Evolutionary conservation across 768 basidiomycete genomes (phyloP), one percentile per base, ranked within the genome.

Genomic region (Leccinum uliginosum): DNA sequence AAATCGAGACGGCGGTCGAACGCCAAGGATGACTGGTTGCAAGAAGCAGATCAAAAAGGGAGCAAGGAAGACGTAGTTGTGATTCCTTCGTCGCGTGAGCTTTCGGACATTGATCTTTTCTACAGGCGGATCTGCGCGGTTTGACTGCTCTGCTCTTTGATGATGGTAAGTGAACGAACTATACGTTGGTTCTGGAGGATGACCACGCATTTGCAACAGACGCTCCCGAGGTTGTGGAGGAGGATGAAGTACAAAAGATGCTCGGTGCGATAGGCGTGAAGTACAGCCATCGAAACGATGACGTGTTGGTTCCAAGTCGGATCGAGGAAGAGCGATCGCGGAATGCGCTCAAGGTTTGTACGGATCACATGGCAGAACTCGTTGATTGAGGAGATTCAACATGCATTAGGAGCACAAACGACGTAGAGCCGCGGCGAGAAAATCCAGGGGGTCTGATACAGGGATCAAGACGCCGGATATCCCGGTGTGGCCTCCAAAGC

Each of bases 281-380:
- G 51, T 93, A 92, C 60, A 87, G 81, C 30, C 91, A 92, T 64
- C 78, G 80, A 23, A 92, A 93, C 59, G 85, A 89, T 53, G 80
- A 86, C 19, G 75, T 92, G 14, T 74, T 93, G 14, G 75, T 77
- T 8, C 81, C 85, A 4, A 92, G 83, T 65, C 78, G 77, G 9
- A 83, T 91, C 26, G 88, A 89, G 63, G 83, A 83, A 52, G 80
- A 84, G 62, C 78, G 83, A 45, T 78, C 83, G 3, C 80, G 77
- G 57, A 78, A 76, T 21, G 79, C 80, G 15, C 68, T 85, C 27
- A 71, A 80, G 71, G 85, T 47, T 8, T 47, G 46, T 84, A 57
- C 14, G 11, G 69, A 61, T 17, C 46, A 50, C 9, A 21, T 34
- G 48, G 38, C 26, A 29, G 34, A 3, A n/a, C 29, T 26, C 32